These are phyloP conservation scores for Actinidia arguta DNA, from an alignment of 179 eudicot species.

Conservation along the genomic window DNA sequence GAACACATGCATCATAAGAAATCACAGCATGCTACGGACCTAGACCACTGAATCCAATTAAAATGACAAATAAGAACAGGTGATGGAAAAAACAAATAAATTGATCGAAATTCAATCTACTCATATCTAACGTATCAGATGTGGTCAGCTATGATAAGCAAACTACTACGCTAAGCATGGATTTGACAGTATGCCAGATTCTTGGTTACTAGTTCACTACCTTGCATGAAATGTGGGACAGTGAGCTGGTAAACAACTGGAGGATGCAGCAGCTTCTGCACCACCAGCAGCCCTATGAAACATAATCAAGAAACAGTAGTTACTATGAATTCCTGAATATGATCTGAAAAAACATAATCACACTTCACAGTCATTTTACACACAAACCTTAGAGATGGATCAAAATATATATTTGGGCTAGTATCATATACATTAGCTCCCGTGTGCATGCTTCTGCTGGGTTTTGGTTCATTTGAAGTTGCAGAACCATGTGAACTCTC, in stretches of 20 bases:
- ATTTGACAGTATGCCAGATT: too few species aligned
- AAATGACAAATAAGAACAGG: constrained; percentile 1
- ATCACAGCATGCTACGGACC: constrained; percentile 87
- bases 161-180: too few species aligned
- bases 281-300: constrained; percentile 31
- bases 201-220: constrained; percentile 14
- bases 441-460: constrained; percentile 1
- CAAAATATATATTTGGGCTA: constrained; percentile 14
- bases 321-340: neutral
- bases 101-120: neutral
- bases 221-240: constrained; percentile 46
- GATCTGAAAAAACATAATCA: neutral
- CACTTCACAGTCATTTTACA: neutral
- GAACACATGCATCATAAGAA: constrained; percentile 91
- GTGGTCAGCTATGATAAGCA: neutral
- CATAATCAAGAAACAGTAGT: neutral
- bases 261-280: constrained; percentile 25
- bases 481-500: constrained; percentile 26
- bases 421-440: constrained; percentile 9
- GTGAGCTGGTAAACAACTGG: constrained; percentile 21
- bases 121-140: neutral
- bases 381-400: constrained; percentile 30
- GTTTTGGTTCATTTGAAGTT: constrained; percentile 7
- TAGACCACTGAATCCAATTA: constrained; percentile 59
- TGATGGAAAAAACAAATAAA: neutral